Evolutionary conservation across 2,329 filamentous ascomycete genomes (phyloP), one percentile per base, ranked within the genome.

Genomic region (Fusarium neocosmosporiellum): DNA sequence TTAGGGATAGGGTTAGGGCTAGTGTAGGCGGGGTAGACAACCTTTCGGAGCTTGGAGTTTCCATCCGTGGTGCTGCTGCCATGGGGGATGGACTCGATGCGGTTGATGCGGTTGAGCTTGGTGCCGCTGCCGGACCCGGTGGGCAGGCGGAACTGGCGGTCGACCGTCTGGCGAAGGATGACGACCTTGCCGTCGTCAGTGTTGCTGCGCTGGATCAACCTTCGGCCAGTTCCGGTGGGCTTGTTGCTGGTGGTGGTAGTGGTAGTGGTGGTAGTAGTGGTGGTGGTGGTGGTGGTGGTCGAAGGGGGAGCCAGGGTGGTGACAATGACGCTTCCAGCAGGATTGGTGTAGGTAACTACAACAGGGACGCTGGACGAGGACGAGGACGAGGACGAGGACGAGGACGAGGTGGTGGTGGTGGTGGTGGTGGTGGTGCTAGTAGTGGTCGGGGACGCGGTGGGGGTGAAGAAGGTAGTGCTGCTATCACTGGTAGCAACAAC

Each of bases 251-350:
- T 46, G 9, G 41, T 46, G 8, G 41, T 36, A 29, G 36, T 33
- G 11, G 16, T 37, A 13, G 54, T 50, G 14, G 63, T 43, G 10
- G 68, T 46, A 14, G 43, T 48, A 7, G 67, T 71, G 13, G 59
- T 36, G 2, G 69, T 71, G 22, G 59, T 68, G 7, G 64, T 69
- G 53, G 55, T 65, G n/a, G 46, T 57, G 7, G 46, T 46, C 18
- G 22, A 18, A 29, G 46, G 46, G 6, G 46, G 46, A 29, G 46
- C 31, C 18, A 50, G 10, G 18, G 46, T 50, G 4, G 46, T 50
- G 24, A 31, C 27, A n/a, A 50, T 8, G 18, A 18, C n/a, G 46
- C 46, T 50, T 50, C 46, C 46, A 29, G 46, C 46, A 50, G 46
- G 16, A 29, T 50, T 31, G 46, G 46, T 50, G 46, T 14, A 50